These are phyloP conservation scores for Millerago galiae DNA, from an alignment of 805 yeast species.

Conservation along the genomic window DNA sequence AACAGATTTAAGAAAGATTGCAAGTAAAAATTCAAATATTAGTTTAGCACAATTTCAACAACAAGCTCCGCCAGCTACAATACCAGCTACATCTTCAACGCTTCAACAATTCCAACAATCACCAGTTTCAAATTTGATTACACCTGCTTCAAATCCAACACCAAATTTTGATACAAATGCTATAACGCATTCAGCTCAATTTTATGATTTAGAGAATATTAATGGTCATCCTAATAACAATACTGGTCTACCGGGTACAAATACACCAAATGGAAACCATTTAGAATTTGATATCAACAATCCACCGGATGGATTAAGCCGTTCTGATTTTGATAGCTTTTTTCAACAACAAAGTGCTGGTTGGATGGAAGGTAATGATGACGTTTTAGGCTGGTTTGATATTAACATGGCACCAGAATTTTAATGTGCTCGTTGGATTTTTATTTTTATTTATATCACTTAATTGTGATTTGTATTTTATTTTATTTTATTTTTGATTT, in stretches of 20 bases:
- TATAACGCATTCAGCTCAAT: slow-evolving; percentile 3
- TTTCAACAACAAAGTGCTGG: slow-evolving; percentile 80
- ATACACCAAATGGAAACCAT: slow-evolving; percentile 4
- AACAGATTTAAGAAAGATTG: slow-evolving; percentile 13
- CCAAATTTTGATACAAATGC: slow-evolving; percentile 2
- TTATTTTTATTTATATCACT: background rate
- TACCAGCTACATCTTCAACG: slow-evolving; percentile 1
- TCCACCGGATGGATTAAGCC: slow-evolving; percentile 19
- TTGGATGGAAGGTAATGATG: slow-evolving; percentile 83
- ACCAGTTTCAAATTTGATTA: background rate
- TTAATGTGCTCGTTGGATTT: slow-evolving; percentile 18
- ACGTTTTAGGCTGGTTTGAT: slow-evolving; percentile 92
- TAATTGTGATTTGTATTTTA: background rate
- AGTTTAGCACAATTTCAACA: background rate
- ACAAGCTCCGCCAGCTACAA: slow-evolving; percentile 6
- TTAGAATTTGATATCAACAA: slow-evolving; percentile 7
- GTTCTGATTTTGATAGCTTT: slow-evolving; percentile 44
- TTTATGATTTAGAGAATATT: slow-evolving; percentile 14
- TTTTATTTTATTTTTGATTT: background rate
- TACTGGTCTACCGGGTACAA: slow-evolving; percentile 6
- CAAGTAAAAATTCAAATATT: slow-evolving; percentile 13
- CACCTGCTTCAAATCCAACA: background rate
- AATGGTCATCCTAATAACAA: background rate
- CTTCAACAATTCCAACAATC: background rate
- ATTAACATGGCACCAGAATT: slow-evolving; percentile 65